Base-by-base conservation (phyloP, 305 asterid genomes). In the Fraxinus paxiana region DNA sequence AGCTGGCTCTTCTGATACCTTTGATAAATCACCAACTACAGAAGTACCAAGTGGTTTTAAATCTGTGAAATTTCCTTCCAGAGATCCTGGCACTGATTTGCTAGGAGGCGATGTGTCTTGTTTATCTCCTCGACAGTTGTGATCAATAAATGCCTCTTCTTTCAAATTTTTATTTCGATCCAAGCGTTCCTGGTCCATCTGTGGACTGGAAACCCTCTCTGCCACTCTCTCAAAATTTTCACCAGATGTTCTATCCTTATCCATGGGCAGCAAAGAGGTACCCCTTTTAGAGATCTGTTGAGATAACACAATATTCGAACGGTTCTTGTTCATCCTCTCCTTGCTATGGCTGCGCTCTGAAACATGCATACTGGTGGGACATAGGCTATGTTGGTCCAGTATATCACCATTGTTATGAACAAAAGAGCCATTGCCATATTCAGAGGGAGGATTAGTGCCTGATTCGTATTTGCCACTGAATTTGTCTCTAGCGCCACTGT, bases 21-120 rank as follows among this genome's bases (percentile, higher is more conserved):
- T 87, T 12, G 90, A 79, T 59, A 84, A 84, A 82, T 78, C 88
- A 83, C 84, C 84, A 82, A 73, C 82, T 70, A 75, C 82, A 61
- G 92, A 87, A 89, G 83, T 78, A 85, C 84, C 89, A 79, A 76
- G n/a, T 26, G 86, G 74, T 80, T 80, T 88, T 51, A 84, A 81
- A 72, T 79, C 89, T 88, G 80, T 41, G 30, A 76, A 67, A 87
- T 76, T 83, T 77, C 84, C 89, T 88, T 87, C 87, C 79, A 72
- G 86, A 84, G 83, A 73, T 77, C 84, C 89, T 10, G 87, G 77
- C 70, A 84, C 85, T 41, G 81, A 76, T 89, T 85, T 90, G 54
- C 78, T 84, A 76, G 85, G 73, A 87, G 75, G 61, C 65, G 80
- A 65, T 46, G 83, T 83, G 71, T 86, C 91, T 78, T 79, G 87